phyloP scores from a whole-genome alignment of 768 basidiomycete genomes.

The Hericium coralloides region DNA sequence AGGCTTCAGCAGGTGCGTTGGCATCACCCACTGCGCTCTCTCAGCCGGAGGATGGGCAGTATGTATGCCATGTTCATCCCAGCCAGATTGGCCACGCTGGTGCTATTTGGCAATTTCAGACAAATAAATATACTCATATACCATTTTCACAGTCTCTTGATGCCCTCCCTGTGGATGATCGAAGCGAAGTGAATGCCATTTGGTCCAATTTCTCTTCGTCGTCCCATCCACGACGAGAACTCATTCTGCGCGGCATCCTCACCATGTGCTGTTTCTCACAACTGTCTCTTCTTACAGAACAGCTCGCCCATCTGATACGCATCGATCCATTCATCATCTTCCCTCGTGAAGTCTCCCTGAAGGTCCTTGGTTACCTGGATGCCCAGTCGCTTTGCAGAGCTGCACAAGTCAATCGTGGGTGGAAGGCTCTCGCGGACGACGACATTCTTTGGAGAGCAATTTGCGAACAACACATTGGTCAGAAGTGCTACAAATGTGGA shows the following conservation, averaged over 20 bases:
- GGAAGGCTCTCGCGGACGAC: slow-evolving; percentile 89
- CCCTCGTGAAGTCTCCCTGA: slow-evolving; percentile 84
- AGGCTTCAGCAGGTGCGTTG: slow-evolving; percentile 78
- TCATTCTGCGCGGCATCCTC: slow-evolving; percentile 93
- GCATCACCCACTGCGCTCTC: not conserved
- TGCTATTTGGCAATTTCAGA: not conserved
- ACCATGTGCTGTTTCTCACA: slow-evolving; percentile 99
- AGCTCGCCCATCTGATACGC: slow-evolving; percentile 85
- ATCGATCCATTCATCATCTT: slow-evolving; percentile 90
- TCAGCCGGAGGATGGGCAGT: not conserved
- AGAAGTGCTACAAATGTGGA: slow-evolving; percentile 93
- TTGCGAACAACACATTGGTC: slow-evolving; percentile 97
- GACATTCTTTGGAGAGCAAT: slow-evolving; percentile 93
- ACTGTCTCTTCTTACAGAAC: slow-evolving; percentile 90
- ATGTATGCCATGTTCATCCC: not conserved
- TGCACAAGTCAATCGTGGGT: slow-evolving; percentile 78
- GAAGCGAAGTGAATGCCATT: slow-evolving; percentile 81
- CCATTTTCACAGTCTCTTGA: slow-evolving; percentile 65
- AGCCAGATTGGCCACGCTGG: not conserved
- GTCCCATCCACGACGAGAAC: slow-evolving; percentile 79
- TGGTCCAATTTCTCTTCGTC: slow-evolving; percentile 98
- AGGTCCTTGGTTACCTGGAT: slow-evolving; percentile 82
- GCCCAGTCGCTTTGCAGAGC: slow-evolving; percentile 90
- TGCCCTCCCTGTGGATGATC: slow-evolving; percentile 74
- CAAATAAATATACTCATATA: not conserved